Evolutionary conservation across 768 basidiomycete genomes (phyloP).

Genomic region (Mycena alexandri): DNA sequence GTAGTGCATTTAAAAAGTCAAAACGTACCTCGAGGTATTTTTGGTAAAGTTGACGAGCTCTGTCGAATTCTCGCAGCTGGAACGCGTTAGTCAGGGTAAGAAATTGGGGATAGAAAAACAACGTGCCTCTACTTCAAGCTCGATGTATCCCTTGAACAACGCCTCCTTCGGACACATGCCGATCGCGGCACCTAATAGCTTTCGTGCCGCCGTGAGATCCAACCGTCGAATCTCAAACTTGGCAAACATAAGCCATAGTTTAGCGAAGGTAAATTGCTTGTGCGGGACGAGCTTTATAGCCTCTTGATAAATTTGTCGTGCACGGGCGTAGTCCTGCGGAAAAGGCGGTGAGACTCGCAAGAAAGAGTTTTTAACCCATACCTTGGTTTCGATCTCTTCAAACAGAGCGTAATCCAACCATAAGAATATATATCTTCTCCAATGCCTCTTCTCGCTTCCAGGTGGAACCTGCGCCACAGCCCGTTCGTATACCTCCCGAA

Average conservation of each 20-base stretch:
- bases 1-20: conserved; percentile 6
- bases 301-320: conserved; percentile 93
- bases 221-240: conserved; percentile 91
- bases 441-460: conserved; percentile 91
- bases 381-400: conserved; percentile 96
- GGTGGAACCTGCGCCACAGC: conserved; percentile 97
- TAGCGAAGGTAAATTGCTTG: conserved; percentile 97
- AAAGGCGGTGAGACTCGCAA: conserved; percentile 10
- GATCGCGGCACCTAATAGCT: conserved; percentile 89
- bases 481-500: conserved; percentile 95
- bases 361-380: conserved; percentile 44
- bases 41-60: conserved; percentile 90
- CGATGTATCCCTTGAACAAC: conserved; percentile 96
- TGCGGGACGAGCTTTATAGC: conserved; percentile 92
- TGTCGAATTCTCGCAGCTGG: conserved; percentile 92
- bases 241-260: conserved; percentile 94
- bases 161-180: conserved; percentile 98
- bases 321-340: conserved; percentile 81
- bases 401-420: conserved; percentile 98
- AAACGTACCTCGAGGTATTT: conserved; percentile 89
- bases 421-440: conserved; percentile 90
- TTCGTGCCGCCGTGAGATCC: conserved; percentile 87
- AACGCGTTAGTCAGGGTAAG: neutral
- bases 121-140: conserved; percentile 89
- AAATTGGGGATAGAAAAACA: neutral